A percentile compares a stretch with the other conserved stretches of the same genome.
Conservation (phyloP, 768 basidiomycete species). For the Tremella fuciformis region DNA sequence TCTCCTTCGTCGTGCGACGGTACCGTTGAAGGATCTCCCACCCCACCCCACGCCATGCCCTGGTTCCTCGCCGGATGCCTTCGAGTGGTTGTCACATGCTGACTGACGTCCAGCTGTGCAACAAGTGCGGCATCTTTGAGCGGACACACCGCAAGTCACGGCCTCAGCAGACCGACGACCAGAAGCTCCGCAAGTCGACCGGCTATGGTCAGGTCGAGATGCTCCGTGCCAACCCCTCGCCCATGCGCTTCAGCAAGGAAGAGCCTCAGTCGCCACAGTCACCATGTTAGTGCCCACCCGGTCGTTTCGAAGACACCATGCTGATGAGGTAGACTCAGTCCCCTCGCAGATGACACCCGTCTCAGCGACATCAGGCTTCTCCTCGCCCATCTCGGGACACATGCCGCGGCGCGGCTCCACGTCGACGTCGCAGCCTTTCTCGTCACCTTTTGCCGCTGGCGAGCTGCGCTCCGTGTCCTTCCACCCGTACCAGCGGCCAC, state of each 20-base stretch:
- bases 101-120: slow-evolving; percentile 5
- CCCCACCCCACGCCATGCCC: no score
- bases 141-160: slow-evolving; percentile 6
- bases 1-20: no score
- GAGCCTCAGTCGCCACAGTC: neutral
- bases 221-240: neutral
- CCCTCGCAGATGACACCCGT: neutral
- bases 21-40: no score
- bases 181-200: slow-evolving; percentile 10
- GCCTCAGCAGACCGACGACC: slow-evolving; percentile 10
- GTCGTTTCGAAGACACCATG: neutral
- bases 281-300: neutral
- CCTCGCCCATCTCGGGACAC: slow-evolving; percentile 1
- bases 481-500: slow-evolving; percentile 1
- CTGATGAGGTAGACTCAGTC: slow-evolving; percentile 1
- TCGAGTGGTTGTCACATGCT: neutral
- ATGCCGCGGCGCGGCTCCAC: neutral
- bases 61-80: neutral
- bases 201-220: slow-evolving; percentile 3
- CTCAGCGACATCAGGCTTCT: neutral
- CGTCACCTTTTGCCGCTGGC: neutral
- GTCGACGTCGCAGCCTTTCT: slow-evolving; percentile 1
- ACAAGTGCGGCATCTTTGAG: slow-evolving; percentile 12
- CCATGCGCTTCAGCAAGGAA: neutral
- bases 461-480: neutral